A percentile compares a stretch with the other conserved stretches of the same genome.
Evolutionary conservation across 306 rosid species (phyloP).

Genomic region (Ammopiptanthus mongolicus): DNA sequence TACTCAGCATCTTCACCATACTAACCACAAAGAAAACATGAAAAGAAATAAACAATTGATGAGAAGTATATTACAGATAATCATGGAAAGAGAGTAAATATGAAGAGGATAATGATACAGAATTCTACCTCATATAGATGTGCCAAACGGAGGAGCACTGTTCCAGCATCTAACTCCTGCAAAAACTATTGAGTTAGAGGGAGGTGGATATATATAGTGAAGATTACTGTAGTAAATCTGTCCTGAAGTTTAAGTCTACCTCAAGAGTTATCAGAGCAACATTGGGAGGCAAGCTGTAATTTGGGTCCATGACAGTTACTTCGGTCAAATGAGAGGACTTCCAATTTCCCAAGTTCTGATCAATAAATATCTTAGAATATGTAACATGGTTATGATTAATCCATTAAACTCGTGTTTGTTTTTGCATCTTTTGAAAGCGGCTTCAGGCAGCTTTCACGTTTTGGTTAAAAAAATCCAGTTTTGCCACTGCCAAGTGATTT

Average conservation of each 20-base stretch:
- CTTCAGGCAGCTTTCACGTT: too few relatives aligned
- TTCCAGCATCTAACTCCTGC: constrained; percentile 74
- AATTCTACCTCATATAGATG: constrained; percentile 76
- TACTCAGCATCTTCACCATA: constrained; percentile 57
- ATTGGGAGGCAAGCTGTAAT: constrained; percentile 72
- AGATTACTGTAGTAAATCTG: neutral
- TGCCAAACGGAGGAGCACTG: constrained; percentile 75
- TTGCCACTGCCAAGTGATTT: too few relatives aligned
- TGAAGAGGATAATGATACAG: neutral
- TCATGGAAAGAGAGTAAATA: neutral
- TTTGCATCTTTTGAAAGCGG: too few relatives aligned
- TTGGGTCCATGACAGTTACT: constrained; percentile 50
- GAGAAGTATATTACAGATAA: neutral
- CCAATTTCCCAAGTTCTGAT: constrained; percentile 58
- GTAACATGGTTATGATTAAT: neutral
- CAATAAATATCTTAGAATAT: constrained; percentile 6
- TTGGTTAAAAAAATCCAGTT: too few relatives aligned
- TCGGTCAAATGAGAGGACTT: constrained; percentile 52
- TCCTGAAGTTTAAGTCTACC: constrained; percentile 33
- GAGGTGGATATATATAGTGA: neutral
- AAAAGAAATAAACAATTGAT: neutral
- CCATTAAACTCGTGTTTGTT: neutral
- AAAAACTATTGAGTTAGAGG: constrained; percentile 14
- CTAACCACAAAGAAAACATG: constrained; percentile 28
- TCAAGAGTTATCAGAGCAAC: constrained; percentile 83